These are phyloP conservation scores for Diaporthe sp. DNA, from an alignment of 2,329 filamentous ascomycete species.

Conservation along the genomic window DNA sequence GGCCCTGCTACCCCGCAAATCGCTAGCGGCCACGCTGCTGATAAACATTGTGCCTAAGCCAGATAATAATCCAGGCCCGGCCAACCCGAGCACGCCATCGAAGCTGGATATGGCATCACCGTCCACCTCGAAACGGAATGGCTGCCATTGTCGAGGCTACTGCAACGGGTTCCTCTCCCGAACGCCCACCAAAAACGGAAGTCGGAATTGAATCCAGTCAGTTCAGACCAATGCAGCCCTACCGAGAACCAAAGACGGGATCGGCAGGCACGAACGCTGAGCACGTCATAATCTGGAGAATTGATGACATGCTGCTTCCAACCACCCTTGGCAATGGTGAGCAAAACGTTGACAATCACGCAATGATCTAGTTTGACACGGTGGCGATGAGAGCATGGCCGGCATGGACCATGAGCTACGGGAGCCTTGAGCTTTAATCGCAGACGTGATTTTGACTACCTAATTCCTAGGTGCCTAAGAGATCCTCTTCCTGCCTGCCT, in stretches of 20 bases:
- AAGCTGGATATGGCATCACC: slow-evolving; percentile 26
- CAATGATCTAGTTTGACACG: neutral
- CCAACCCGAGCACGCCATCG: slow-evolving; percentile 30
- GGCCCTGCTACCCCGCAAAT: neutral
- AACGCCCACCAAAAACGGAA: slow-evolving; percentile 11
- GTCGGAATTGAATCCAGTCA: slow-evolving; percentile 9
- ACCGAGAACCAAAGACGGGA: slow-evolving; percentile 18
- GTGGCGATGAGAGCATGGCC: neutral
- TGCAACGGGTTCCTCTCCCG: neutral
- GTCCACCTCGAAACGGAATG: neutral
- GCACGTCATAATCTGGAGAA: slow-evolving; percentile 35
- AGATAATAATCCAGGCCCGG: no score
- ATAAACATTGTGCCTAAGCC: neutral
- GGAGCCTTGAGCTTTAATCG: neutral
- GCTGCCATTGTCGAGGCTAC: neutral
- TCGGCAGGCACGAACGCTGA: slow-evolving; percentile 31
- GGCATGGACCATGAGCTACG: neutral
- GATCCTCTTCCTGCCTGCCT: neutral
- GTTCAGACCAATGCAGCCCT: slow-evolving; percentile 37
- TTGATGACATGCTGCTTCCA: slow-evolving; percentile 12
- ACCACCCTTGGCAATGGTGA: slow-evolving; percentile 18
- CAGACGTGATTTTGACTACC: neutral
- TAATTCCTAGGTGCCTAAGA: neutral
- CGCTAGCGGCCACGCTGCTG: slow-evolving; percentile 1
- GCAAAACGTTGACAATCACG: neutral